A percentile compares a stretch with the other conserved stretches of the same genome.
Conservation (phyloP, 2,329 filamentous ascomycete genomes). For the Colletotrichum incanum region DNA sequence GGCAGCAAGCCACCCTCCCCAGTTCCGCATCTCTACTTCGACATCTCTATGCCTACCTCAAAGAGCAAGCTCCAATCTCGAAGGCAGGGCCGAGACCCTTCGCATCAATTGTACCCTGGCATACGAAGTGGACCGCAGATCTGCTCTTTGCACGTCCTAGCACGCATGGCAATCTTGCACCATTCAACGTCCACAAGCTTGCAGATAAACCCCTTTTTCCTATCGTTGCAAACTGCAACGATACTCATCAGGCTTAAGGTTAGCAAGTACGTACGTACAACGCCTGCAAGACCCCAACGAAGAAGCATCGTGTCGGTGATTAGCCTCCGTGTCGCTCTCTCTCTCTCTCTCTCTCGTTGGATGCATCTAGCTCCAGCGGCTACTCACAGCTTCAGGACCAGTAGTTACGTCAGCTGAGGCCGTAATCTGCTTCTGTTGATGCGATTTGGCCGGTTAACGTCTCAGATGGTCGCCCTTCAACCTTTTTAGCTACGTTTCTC, state of each 20-base stretch:
- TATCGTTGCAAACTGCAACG: not conserved
- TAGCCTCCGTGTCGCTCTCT: conserved; percentile 1
- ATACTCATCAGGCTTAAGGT: not conserved
- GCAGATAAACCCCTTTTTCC: conserved; percentile 31
- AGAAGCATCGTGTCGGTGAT: conserved; percentile 31
- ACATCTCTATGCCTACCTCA: not conserved
- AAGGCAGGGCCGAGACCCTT: conserved; percentile 19
- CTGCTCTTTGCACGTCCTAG: conserved; percentile 32
- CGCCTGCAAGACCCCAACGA: not conserved
- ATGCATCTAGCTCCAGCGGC: conserved; percentile 27
- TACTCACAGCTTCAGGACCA: conserved; percentile 26
- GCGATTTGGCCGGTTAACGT: conserved; percentile 36
- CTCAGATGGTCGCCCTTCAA: conserved; percentile 21
- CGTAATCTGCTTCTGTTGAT: conserved; percentile 16
- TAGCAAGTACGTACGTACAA: not conserved
- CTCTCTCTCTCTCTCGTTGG: not conserved
- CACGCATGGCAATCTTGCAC: conserved; percentile 9
- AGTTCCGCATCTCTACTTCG: not conserved
- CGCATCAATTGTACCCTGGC: conserved; percentile 8
- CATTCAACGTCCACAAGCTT: conserved; percentile 8
- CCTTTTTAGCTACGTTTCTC: conserved; percentile 17
- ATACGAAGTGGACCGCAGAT: conserved; percentile 26
- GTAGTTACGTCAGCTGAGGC: conserved; percentile 32
- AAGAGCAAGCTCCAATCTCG: conserved; percentile 12
- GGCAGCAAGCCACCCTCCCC: not conserved